phyloP scores from a whole-genome alignment of 768 basidiomycete species.

The Auricularia auricula-judae region DNA sequence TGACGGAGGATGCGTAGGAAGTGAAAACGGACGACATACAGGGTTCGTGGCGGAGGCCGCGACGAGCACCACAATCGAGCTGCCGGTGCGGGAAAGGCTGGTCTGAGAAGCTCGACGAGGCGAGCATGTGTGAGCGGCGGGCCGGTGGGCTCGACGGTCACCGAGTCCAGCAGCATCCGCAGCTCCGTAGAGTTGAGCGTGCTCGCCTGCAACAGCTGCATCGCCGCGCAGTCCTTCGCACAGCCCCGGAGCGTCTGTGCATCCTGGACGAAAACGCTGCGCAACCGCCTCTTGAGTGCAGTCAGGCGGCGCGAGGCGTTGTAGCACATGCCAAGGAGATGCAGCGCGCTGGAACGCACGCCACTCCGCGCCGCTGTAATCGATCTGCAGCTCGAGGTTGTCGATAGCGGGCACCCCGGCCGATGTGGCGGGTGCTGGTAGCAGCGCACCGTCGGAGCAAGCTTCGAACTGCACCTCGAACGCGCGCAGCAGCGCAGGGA shows the following conservation, averaged over 20 bases:
- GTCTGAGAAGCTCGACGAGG: background rate
- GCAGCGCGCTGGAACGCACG: constrained; percentile 72
- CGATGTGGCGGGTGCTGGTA: constrained; percentile 17
- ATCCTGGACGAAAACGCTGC: constrained; percentile 44
- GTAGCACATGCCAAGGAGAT: constrained; percentile 72
- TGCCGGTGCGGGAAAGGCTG: background rate
- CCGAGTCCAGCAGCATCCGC: constrained; percentile 43
- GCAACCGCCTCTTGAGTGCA: constrained; percentile 61
- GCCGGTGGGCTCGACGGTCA: constrained; percentile 30
- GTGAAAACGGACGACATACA: constrained; percentile 38
- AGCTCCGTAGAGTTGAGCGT: constrained; percentile 74
- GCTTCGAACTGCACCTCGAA: constrained; percentile 34
- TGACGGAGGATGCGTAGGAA: constrained; percentile 30
- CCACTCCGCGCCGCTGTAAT: constrained; percentile 89
- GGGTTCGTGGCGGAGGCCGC: constrained; percentile 55
- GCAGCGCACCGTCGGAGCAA: constrained; percentile 6
- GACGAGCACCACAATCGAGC: constrained; percentile 35
- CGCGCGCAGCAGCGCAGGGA: constrained; percentile 58
- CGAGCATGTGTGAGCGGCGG: constrained; percentile 10
- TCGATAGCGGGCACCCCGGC: constrained; percentile 30
- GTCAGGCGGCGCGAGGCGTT: constrained; percentile 56
- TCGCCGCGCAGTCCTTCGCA: constrained; percentile 51
- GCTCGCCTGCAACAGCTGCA: constrained; percentile 69
- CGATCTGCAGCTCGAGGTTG: constrained; percentile 59
- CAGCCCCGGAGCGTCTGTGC: constrained; percentile 46